These are phyloP conservation scores for Suillus plorans DNA, from an alignment of 768 basidiomycete species.

Conservation along the genomic window DNA sequence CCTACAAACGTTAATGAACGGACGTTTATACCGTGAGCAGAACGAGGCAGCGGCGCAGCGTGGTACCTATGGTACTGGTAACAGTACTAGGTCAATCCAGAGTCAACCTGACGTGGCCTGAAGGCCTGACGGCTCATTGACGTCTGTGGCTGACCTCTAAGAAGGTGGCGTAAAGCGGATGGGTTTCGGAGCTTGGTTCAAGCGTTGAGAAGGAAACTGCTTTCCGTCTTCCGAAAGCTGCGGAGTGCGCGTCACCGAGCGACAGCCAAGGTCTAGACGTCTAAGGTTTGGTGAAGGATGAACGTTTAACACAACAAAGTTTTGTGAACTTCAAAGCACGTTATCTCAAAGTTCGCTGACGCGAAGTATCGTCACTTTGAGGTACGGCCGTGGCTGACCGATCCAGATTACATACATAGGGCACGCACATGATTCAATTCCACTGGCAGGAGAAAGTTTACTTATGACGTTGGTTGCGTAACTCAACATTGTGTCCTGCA, in stretches of 20 bases:
- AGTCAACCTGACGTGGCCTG: neutral
- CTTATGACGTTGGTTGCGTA: neutral
- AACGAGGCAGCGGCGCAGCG: too few species aligned
- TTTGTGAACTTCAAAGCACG: neutral
- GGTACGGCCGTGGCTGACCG: neutral
- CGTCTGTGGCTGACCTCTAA: neutral
- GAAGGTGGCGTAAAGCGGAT: neutral
- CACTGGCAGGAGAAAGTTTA: neutral
- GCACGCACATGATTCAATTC: neutral
- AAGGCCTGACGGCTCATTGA: neutral
- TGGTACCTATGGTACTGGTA: too few species aligned
- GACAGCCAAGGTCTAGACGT: neutral
- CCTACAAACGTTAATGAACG: neutral
- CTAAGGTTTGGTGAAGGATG: too few species aligned
- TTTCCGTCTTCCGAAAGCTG: neutral
- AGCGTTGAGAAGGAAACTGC: neutral
- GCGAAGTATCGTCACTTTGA: neutral
- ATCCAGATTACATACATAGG: neutral
- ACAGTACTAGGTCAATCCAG: neutral
- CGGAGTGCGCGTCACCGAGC: neutral
- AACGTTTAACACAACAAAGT: neutral
- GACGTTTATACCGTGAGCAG: neutral
- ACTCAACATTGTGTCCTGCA: neutral
- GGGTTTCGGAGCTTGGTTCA: neutral
- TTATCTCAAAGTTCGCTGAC: neutral